Base-by-base conservation (phyloP, 2,329 filamentous ascomycete genomes). In the Microdochium bolleyi region DNA sequence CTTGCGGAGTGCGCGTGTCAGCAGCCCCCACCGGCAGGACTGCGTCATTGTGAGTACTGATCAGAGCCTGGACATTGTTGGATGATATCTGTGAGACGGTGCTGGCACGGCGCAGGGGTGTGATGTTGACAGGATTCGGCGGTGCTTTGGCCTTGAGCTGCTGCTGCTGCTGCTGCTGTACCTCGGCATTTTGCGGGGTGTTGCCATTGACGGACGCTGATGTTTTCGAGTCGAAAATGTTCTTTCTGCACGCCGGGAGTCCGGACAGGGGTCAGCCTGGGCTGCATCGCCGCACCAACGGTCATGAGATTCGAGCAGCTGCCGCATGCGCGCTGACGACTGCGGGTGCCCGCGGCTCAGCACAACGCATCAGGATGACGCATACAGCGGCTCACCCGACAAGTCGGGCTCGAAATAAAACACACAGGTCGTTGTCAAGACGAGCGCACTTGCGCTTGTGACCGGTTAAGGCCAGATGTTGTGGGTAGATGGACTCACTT, bases 401-500 rank as follows among this genome's bases (percentile, higher is more conserved):
- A 5, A 11, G 11, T 30, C 11, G 27, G 5, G 27, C 27, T 30
- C 5, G 5, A 11, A 11, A 30, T 5, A 5, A 11, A 11, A 30
- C 11, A 5, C 11, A 11, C 11, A 30, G 27, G 27, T n/a, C 27
- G 27, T 11, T 5, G 27, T 30, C 11, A 11, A 30, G 27, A 30
- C 5, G 27, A 30, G 11, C 27, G 27, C 27, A 30, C 27, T 30
- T 30, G 27, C 27, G 27, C 27, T 11, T n/a, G n/a, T n/a, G n/a
- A n/a, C n/a, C n/a, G n/a, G n/a, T n/a, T n/a, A n/a, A n/a, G n/a
- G n/a, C n/a, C n/a, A n/a, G n/a, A n/a, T n/a, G n/a, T n/a, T n/a
- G n/a, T n/a, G n/a, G n/a, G n/a, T 32, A 38, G 56, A 53, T 10
- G 19, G 9, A 83, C 86, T 82, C 71, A 91, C 87, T 89, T 90